Evolutionary conservation across 106 monocot species (phyloP), one percentile per base, ranked within the genome.

Genomic region (Acorus gramineus): DNA sequence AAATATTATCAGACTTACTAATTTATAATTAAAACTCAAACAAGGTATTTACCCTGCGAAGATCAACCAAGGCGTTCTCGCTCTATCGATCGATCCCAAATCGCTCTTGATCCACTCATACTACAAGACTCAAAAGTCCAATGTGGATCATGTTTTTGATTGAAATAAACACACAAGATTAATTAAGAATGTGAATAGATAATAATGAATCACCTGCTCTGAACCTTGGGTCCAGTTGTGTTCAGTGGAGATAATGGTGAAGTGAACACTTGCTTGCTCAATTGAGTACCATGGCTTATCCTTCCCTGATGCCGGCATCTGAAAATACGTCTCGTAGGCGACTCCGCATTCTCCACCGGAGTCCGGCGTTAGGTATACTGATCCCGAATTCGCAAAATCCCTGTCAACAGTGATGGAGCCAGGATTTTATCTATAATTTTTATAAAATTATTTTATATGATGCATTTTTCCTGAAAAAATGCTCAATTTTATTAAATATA

Each of bases 261-360:
- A 81, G 67, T 88, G 87, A 49, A 84, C 80, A 46, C 75, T 84
- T 52, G 79, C 87, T 76, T 81, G 80, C 61, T 88, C 84, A 44
- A 88, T 78, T 44, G 87, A 88, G 48, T 84, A 88, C 87, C 87
- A 88, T 55, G 87, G 87, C 53, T 78, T 75, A 44, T 88, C 84
- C 4, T 66, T 73, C 5, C 59, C 61, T 44, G 14, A 7, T 11
- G 74, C 69, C 0, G 87, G 87, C 87, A 88, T 88, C 50, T 52
- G 84, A 50, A 88, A 88, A 53, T 88, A 88, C 5, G 62, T 69
- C 61, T 84, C 84, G 8, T 88, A 88, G 48, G 87, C 69, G 45
- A 84, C 80, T 64, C 87, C 87, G 66, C 87, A 88, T 63, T 88
- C 87, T 42, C 87, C 87, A 42, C 87, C 87, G 4, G 87, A 88